phyloP scores from a whole-genome alignment of 768 basidiomycete genomes.

The Russula olivacea region DNA sequence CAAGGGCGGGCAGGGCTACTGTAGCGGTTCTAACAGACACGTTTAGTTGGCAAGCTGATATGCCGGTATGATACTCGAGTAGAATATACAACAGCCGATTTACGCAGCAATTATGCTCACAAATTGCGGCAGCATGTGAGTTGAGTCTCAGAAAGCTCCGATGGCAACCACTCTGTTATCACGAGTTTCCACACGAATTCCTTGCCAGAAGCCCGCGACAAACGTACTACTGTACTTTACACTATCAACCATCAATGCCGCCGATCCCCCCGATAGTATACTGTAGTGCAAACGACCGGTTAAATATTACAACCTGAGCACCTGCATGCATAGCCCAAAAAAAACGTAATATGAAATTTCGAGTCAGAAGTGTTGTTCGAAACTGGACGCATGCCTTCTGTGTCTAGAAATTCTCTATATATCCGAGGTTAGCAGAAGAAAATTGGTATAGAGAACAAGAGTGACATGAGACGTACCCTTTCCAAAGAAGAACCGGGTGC shows the following conservation, averaged over 20 bases:
- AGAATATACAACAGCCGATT: too few species aligned
- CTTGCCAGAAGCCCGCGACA: not conserved
- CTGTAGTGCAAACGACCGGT: not conserved
- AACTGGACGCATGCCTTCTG: not conserved
- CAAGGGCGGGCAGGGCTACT: too few species aligned
- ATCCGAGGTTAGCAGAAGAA: not conserved
- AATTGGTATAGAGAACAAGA: not conserved
- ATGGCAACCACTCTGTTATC: not conserved
- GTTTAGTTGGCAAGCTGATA: too few species aligned
- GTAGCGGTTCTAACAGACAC: too few species aligned
- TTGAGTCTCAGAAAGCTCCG: too few species aligned
- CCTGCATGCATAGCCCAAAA: not conserved
- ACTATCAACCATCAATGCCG: constrained; percentile 9
- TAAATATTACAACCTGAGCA: not conserved
- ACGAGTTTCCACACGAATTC: not conserved
- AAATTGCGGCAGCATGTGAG: too few species aligned
- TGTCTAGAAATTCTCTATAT: constrained; percentile 16
- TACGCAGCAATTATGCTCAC: too few species aligned
- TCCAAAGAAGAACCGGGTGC: constrained; percentile 86
- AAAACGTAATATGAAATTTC: not conserved
- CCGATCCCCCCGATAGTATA: not conserved
- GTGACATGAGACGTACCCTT: constrained; percentile 48
- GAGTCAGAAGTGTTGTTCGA: too few species aligned
- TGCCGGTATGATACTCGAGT: too few species aligned
- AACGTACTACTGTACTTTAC: not conserved